Conservation (phyloP, 1,284 basidiomycete genomes). For the Violaceomyces palustris region DNA sequence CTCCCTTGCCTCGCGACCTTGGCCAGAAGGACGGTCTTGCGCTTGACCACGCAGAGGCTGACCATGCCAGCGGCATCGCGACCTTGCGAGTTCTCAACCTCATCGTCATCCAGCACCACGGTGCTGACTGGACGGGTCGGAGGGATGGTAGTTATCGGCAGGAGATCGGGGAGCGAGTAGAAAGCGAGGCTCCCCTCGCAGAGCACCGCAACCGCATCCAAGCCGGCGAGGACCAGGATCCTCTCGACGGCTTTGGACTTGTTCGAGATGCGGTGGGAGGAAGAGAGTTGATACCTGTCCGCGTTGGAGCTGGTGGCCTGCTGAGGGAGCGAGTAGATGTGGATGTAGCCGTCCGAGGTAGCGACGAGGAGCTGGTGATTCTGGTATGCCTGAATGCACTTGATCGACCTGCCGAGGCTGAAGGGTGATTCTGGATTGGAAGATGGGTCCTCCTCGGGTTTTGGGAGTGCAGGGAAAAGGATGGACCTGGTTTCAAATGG, state of each 20-base stretch:
- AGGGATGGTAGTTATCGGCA: slow-evolving; percentile 15
- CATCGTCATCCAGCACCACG: slow-evolving; percentile 26
- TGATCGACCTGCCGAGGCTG: no score
- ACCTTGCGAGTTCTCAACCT: slow-evolving; percentile 9
- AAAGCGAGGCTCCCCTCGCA: slow-evolving; percentile 30
- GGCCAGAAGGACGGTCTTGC: slow-evolving; percentile 37
- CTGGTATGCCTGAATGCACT: no score
- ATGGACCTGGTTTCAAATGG: no score
- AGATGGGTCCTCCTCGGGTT: slow-evolving; percentile 1
- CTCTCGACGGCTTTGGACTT: slow-evolving; percentile 25
- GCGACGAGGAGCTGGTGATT: slow-evolving; percentile 35
- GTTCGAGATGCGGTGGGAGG: slow-evolving; percentile 12
- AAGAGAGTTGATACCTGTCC: slow-evolving; percentile 2
- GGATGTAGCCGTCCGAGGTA: slow-evolving; percentile 30
- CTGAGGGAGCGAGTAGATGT: slow-evolving; percentile 17
- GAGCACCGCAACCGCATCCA: slow-evolving; percentile 20
- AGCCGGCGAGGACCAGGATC: slow-evolving; percentile 15
- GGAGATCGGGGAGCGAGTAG: slow-evolving; percentile 20
- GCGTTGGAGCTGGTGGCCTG: slow-evolving; percentile 1
- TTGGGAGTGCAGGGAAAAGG: slow-evolving; percentile 29
- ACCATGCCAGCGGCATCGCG: slow-evolving; percentile 30
- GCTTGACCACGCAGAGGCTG: slow-evolving; percentile 42
- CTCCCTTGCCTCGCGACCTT: slow-evolving; percentile 29
- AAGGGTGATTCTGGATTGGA: slow-evolving; percentile 24
- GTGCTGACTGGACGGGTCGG: slow-evolving; percentile 24